Evolutionary conservation across 345 rosid genomes (phyloP).

Genomic region (Eucalyptus erythrocorys): DNA sequence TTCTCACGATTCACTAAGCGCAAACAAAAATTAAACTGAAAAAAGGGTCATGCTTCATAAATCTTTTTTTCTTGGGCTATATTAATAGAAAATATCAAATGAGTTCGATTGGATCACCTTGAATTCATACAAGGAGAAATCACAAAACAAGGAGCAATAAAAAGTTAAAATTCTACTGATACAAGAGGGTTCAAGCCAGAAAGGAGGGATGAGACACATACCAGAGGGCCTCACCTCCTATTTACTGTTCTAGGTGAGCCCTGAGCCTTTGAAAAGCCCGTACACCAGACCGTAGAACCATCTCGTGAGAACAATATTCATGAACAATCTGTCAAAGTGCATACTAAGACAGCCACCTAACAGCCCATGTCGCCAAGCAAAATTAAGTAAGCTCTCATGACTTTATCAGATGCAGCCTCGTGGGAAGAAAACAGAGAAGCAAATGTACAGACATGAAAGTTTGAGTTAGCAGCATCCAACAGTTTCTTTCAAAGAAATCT

Average conservation of each 20-base stretch:
- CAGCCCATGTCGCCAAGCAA: background rate
- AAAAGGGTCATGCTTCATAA: background rate
- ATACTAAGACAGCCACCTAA: background rate
- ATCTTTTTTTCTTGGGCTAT: background rate
- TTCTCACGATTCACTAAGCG: background rate
- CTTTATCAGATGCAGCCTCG: background rate
- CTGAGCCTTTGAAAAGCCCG: constrained; percentile 69
- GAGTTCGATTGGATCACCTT: background rate
- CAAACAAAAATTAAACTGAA: background rate
- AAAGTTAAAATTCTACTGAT: background rate
- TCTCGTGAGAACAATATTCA: constrained; percentile 26
- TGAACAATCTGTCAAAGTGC: background rate
- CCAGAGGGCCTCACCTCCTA: constrained; percentile 47
- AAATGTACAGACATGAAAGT: background rate
- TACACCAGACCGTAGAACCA: constrained; percentile 77
- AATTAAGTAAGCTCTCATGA: background rate
- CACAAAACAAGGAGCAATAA: background rate
- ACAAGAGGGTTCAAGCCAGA: background rate
- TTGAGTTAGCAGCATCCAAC: background rate
- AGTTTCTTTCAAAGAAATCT: background rate
- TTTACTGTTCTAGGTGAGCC: constrained; percentile 67
- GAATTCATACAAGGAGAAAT: background rate
- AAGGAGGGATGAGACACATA: background rate
- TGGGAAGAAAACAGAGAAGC: background rate
- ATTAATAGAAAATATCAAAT: background rate